These are phyloP conservation scores for Candida verbasci DNA, from an alignment of 805 yeast species.

Conservation along the genomic window DNA sequence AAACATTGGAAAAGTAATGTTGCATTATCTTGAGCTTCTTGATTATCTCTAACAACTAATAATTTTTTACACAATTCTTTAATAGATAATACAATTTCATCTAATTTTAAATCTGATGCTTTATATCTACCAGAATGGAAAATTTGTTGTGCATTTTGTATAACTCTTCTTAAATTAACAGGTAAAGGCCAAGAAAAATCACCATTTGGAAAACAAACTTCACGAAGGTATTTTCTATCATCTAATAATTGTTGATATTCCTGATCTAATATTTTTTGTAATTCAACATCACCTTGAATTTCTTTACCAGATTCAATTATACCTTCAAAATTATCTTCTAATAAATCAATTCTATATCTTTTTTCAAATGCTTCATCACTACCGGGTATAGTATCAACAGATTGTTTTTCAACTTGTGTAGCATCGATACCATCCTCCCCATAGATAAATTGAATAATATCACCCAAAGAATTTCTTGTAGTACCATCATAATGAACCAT, in stretches of 20 bases:
- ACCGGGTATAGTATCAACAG: conserved; percentile 93
- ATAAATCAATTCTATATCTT: conserved; percentile 81
- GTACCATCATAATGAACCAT: conserved; percentile 99
- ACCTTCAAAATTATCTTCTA: conserved; percentile 63
- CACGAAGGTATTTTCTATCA: conserved; percentile 80
- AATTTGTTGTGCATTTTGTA: conserved; percentile 96
- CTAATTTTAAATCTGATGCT: conserved; percentile 85
- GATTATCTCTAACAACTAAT: conserved; percentile 76
- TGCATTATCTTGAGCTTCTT: conserved; percentile 91
- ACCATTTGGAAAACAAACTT: conserved; percentile 82
- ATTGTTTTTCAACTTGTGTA: conserved; percentile 94
- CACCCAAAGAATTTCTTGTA: conserved; percentile 95
- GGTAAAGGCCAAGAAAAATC: conserved; percentile 98
- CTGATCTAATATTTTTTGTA: conserved; percentile 75
- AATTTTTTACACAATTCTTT: conserved; percentile 62
- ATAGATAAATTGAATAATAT: conserved; percentile 89
- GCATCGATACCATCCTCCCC: conserved; percentile 99
- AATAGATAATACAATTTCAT: conserved; percentile 74
- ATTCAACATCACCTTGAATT: conserved; percentile 80
- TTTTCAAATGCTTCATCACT: conserved; percentile 77
- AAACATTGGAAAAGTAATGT: conserved; percentile 85
- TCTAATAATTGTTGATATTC: conserved; percentile 74
- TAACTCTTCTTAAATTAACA: conserved; percentile 91
- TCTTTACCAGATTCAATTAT: conserved; percentile 86
- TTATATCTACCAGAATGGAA: conserved; percentile 88